phyloP scores from a whole-genome alignment of 2,329 filamentous ascomycete genomes.

The Stachybotrys elegans region DNA sequence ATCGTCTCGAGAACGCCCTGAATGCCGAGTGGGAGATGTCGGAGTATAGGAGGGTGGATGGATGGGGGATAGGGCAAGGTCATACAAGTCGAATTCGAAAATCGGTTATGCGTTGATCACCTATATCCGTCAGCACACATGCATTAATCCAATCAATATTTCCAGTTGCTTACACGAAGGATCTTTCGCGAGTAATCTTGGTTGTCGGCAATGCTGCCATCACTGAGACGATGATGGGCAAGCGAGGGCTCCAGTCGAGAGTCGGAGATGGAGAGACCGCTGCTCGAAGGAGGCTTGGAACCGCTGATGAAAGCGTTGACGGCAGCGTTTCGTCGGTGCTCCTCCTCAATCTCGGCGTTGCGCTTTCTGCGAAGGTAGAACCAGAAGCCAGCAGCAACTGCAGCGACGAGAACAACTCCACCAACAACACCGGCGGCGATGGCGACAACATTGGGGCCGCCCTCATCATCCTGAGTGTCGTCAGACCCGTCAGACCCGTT shows the following conservation, averaged over 20 bases:
- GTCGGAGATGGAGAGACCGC: constrained; percentile 69
- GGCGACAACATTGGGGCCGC: constrained; percentile 66
- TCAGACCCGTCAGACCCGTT: background rate
- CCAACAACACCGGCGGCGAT: constrained; percentile 87
- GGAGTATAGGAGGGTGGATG: no score
- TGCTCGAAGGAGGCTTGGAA: constrained; percentile 56
- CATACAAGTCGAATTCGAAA: no score
- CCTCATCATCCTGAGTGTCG: constrained; percentile 12
- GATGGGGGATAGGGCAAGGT: no score
- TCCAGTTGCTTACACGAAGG: constrained; percentile 84
- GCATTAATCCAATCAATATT: constrained; percentile 10
- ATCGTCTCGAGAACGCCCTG: constrained; percentile 36
- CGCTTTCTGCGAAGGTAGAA: constrained; percentile 72
- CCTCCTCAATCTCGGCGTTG: constrained; percentile 74
- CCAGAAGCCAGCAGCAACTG: constrained; percentile 62
- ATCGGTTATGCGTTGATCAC: constrained; percentile 55
- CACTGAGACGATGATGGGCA: constrained; percentile 78
- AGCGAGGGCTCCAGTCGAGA: constrained; percentile 83
- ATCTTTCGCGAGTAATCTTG: constrained; percentile 95
- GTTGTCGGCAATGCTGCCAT: constrained; percentile 95
- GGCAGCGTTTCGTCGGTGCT: constrained; percentile 75
- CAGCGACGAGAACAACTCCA: constrained; percentile 66
- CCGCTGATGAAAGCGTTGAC: constrained; percentile 71
- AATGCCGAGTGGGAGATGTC: constrained; percentile 30
- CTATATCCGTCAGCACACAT: constrained; percentile 25